Percentiles rank a stretch among this genome's conserved stretches.
Evolutionary conservation across 139 green algal species (phyloP).

Genomic region (Limnomonas spitsbergensis): DNA sequence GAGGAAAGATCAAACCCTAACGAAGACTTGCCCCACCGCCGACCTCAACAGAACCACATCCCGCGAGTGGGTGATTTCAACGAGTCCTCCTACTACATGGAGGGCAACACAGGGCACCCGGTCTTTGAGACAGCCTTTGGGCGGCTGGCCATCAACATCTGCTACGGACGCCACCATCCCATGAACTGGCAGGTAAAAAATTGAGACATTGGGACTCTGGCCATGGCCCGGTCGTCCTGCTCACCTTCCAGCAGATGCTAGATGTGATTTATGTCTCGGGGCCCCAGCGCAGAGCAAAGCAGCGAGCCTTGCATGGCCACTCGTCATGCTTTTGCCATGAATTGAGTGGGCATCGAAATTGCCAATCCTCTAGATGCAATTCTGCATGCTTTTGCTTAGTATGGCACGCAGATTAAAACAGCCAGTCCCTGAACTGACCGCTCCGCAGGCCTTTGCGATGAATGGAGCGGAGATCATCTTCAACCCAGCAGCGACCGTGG

Average conservation of each 20-base stretch:
- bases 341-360: too few species aligned
- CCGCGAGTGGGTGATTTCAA: conserved; percentile 97
- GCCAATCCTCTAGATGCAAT: too few species aligned
- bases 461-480: conserved; percentile 98
- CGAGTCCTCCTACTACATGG: conserved; percentile 97
- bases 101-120: conserved; percentile 86
- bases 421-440: conserved; percentile 94
- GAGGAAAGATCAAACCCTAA: too few species aligned
- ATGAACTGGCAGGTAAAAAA: conserved; percentile 89
- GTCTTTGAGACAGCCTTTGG: conserved; percentile 70
- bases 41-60: conserved; percentile 95
- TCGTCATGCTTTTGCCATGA: too few species aligned
- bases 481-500: conserved; percentile 94
- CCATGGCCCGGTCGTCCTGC: neutral
- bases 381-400: too few species aligned
- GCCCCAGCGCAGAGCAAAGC: too few species aligned
- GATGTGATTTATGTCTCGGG: too few species aligned
- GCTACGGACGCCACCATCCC: conserved; percentile 95
- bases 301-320: neutral
- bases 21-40: too few species aligned
- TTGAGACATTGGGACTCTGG: neutral
- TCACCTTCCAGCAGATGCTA: too few species aligned
- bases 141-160: conserved; percentile 95
- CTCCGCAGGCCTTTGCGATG: conserved; percentile 80
- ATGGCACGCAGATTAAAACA: too few species aligned